Evolutionary conservation across 192 early-diverging fungal species (phyloP).

Genomic region (Rhizophagus sp.): DNA sequence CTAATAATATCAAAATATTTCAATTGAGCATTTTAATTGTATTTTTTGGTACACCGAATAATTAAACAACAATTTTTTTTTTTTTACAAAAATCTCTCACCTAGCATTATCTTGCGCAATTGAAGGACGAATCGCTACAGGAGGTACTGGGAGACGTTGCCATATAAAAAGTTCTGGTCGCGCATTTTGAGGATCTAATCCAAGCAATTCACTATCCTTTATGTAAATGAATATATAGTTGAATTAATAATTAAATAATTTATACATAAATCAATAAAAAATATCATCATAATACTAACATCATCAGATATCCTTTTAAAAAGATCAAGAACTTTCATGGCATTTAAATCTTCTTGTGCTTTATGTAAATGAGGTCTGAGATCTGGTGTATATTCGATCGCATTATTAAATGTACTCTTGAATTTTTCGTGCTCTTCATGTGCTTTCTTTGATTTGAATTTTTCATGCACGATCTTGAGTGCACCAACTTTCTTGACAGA

Average conservation of each 20-base stretch:
- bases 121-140: conserved; percentile 93
- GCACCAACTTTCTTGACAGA: conserved; percentile 95
- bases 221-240: neutral
- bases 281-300: conserved; percentile 40
- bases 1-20: conserved; percentile 41
- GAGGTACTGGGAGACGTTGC: conserved; percentile 94
- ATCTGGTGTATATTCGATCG: conserved; percentile 70
- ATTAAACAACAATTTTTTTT: neutral
- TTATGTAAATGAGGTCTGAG: conserved; percentile 74
- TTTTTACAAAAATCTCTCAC: conserved; percentile 16
- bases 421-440: conserved; percentile 71
- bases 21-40: no score
- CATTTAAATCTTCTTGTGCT: conserved; percentile 94
- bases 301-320: conserved; percentile 88
- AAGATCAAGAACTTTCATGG: conserved; percentile 79
- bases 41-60: neutral
- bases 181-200: conserved; percentile 79
- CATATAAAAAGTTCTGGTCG: conserved; percentile 93
- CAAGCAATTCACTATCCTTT: conserved; percentile 92
- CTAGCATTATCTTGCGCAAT: conserved; percentile 89
- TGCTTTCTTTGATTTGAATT: conserved; percentile 81
- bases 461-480: conserved; percentile 94
- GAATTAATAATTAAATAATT: neutral
- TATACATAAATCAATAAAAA: neutral
- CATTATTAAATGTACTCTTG: conserved; percentile 74